phyloP scores from a whole-genome alignment of 805 yeast species.

The Tetrapisispora pingtungensis region DNA sequence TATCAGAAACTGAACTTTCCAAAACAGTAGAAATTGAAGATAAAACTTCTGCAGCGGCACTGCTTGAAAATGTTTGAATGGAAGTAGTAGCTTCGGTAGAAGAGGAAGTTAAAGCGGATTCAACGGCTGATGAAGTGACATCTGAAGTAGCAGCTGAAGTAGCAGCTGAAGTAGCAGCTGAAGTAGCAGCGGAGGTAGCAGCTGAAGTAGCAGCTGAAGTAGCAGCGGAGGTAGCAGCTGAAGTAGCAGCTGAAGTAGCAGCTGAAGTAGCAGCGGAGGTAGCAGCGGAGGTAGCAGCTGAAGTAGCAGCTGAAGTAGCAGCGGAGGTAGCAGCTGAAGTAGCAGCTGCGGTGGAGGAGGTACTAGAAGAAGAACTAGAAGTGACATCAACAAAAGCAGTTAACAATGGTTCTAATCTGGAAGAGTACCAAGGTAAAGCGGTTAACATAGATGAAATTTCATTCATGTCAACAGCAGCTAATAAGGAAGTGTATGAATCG shows the following conservation, averaged over 20 bases:
- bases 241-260: not conserved
- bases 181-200: not conserved
- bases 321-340: not conserved
- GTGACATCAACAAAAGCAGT: slow-evolving; percentile 5
- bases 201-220: slow-evolving; percentile 2
- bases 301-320: not conserved
- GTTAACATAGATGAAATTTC: slow-evolving; percentile 24
- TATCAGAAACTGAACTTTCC: not conserved
- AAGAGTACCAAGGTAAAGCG: slow-evolving; percentile 31
- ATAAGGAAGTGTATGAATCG: slow-evolving; percentile 25
- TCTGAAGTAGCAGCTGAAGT: not conserved
- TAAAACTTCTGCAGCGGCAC: too few species aligned
- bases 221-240: slow-evolving; percentile 3
- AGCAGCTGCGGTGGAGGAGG: slow-evolving; percentile 2
- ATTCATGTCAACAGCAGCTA: slow-evolving; percentile 16
- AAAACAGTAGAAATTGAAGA: slow-evolving; percentile 8
- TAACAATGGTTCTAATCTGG: slow-evolving; percentile 17
- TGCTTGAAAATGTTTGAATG: too few species aligned
- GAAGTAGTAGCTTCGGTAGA: not conserved
- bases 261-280: not conserved
- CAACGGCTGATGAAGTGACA: not conserved
- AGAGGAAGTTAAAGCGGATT: not conserved
- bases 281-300: not conserved
- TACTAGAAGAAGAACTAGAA: slow-evolving; percentile 5
- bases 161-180: not conserved